phyloP scores from a whole-genome alignment of 179 eudicot species.

The Drosera spatulata region DNA sequence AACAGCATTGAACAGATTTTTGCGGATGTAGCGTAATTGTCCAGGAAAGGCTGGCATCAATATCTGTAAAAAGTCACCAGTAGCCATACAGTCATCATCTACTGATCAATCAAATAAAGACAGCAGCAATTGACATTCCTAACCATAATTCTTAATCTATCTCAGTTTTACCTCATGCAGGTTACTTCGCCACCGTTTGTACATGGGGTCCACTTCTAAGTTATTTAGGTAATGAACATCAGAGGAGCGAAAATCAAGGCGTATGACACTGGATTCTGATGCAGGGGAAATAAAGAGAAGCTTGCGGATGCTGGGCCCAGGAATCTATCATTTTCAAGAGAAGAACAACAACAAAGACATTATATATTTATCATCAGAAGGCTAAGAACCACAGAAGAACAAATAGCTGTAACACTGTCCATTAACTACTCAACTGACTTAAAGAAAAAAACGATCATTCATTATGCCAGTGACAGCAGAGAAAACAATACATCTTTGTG shows the following conservation, averaged over 20 bases:
- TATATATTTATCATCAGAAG: background rate
- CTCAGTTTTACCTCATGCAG: conserved; percentile 67
- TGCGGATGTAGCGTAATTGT: conserved; percentile 89
- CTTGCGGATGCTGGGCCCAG: conserved; percentile 50
- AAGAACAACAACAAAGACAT: background rate
- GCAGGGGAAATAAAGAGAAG: conserved; percentile 69
- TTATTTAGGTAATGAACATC: conserved; percentile 94
- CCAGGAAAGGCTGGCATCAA: conserved; percentile 99
- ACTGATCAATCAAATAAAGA: background rate
- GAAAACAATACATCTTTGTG: too few species aligned
- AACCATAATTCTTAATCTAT: background rate
- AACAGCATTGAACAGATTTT: conserved; percentile 87
- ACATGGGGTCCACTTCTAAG: conserved; percentile 87
- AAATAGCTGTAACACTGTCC: background rate
- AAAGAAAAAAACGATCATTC: background rate
- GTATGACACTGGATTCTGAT: conserved; percentile 59
- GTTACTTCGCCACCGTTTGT: conserved; percentile 91
- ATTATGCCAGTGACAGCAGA: background rate
- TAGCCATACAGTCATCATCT: too few species aligned
- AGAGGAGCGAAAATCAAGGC: conserved; percentile 87
- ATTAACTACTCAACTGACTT: background rate
- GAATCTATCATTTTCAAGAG: conserved; percentile 41
- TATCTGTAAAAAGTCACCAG: conserved; percentile 35
- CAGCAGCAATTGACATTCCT: background rate
- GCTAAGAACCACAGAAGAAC: background rate